Evolutionary conservation across 768 basidiomycete species (phyloP).

Genomic region (Mycena alexandri): DNA sequence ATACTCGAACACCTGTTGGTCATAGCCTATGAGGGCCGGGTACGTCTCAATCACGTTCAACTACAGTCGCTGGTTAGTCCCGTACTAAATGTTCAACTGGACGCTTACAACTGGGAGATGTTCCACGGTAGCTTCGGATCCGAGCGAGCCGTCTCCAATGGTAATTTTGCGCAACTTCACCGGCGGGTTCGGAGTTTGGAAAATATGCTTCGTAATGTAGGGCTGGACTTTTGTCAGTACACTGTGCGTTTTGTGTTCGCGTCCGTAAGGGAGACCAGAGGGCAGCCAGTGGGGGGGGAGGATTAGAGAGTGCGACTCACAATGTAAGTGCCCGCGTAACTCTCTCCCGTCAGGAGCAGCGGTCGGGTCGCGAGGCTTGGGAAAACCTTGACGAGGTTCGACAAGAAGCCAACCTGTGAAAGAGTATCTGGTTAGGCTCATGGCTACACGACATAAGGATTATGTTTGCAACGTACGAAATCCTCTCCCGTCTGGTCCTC

Average conservation of each 20-base stretch:
- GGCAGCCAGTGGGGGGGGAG: neutral
- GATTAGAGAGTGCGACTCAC: conserved; percentile 44
- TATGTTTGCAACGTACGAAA: conserved; percentile 26
- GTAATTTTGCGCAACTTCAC: conserved; percentile 61
- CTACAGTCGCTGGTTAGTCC: neutral
- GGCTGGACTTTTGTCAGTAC: conserved; percentile 48
- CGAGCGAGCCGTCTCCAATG: conserved; percentile 64
- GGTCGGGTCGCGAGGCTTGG: conserved; percentile 64
- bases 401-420: conserved; percentile 61
- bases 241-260: neutral
- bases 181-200: conserved; percentile 57
- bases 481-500: conserved; percentile 60
- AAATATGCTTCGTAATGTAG: conserved; percentile 65
- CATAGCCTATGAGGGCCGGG: conserved; percentile 67
- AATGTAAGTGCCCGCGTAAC: conserved; percentile 67
- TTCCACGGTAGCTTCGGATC: conserved; percentile 48
- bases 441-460: neutral
- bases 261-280: no score
- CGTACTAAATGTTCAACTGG: neutral
- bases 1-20: conserved; percentile 58
- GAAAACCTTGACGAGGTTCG: conserved; percentile 65
- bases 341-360: conserved; percentile 63
- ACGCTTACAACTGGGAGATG: conserved; percentile 52
- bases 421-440: neutral
- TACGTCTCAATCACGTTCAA: conserved; percentile 45